Evolutionary conservation across 139 green algal species (phyloP), one percentile per base, ranked within the genome.

Genomic region (Auxenochlorella protothecoides): DNA sequence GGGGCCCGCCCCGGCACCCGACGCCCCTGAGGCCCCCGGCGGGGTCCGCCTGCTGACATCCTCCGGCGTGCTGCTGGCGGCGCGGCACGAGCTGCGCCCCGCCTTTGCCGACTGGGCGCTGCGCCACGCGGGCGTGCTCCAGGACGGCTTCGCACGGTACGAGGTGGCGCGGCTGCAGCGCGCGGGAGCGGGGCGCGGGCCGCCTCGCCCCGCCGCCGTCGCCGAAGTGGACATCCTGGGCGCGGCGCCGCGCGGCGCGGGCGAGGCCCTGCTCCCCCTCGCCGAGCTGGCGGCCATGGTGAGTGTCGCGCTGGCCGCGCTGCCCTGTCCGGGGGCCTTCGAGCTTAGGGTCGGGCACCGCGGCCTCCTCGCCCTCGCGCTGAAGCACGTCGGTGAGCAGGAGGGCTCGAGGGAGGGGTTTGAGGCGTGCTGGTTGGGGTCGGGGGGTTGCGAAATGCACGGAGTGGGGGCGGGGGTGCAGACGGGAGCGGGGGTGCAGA

Each of bases 21-120:
- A 1, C 27, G 27, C 27, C 27, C 27, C 27, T 44, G 27, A 44
- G 27, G 27, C 27, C 27, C 27, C 27, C 27, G 27, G 27, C 27
- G 27, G 27, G 27, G 27, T 44, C 27, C 27, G 27, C 57, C 13
- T 69, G 16, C n/a, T 57, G 27, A 54, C 65, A 4, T 9, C 16
- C 55, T 44, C 27, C 27, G 27, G 72, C n/a, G 55, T 65, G 55
- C 77, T 78, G 70, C 74, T 91, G 65, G 72, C 70, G 2, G 75
- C 92, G 71, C 71, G 85, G 7, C 81, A 87, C 68, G 87, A 95
- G 66, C 68, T 92, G 70, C 78, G 88, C 56, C 66, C 69, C 53
- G 81, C 86, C 53, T 91, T 92, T 74, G 86, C 79, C 9, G 69
- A 72, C 44, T 93, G 88, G 89, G 83, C 89, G 12, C 80, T 82